Evolutionary conservation across 2,329 filamentous ascomycete species (phyloP).

Genomic region (Fusarium nurragi): DNA sequence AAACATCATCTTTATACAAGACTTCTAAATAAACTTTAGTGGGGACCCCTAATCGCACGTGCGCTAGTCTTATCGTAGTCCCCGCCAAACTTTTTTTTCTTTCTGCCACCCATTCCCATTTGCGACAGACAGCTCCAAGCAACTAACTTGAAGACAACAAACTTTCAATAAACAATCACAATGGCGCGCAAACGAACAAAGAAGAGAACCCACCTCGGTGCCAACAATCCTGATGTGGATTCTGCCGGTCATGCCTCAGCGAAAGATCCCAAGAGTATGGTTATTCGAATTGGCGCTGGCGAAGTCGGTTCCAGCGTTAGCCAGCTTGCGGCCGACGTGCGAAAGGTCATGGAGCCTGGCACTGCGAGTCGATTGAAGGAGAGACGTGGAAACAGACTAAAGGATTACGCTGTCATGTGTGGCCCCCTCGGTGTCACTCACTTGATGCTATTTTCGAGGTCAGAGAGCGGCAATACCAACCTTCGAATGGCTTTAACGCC

Average conservation of each 20-base stretch:
- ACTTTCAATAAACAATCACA: slow-evolving; percentile 21
- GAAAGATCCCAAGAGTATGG: slow-evolving; percentile 92
- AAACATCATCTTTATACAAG: slow-evolving; percentile 8
- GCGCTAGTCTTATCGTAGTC: slow-evolving; percentile 48
- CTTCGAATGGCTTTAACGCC: slow-evolving; percentile 87
- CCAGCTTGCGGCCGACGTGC: slow-evolving; percentile 90
- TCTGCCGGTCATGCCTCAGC: slow-evolving; percentile 69
- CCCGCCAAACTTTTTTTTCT: slow-evolving; percentile 51
- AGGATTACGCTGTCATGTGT: slow-evolving; percentile 95
- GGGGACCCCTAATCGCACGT: slow-evolving; percentile 45
- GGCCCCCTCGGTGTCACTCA: slow-evolving; percentile 94
- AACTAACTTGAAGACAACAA: slow-evolving; percentile 21
- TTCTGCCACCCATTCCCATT: slow-evolving; percentile 35
- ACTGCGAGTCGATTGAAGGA: slow-evolving; percentile 92
- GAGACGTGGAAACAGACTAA: slow-evolving; percentile 84
- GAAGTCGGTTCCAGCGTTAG: slow-evolving; percentile 92
- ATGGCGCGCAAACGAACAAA: slow-evolving; percentile 88
- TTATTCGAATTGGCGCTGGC: slow-evolving; percentile 94
- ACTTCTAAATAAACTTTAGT: slow-evolving; percentile 47
- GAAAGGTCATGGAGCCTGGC: slow-evolving; percentile 93
- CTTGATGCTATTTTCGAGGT: slow-evolving; percentile 91
- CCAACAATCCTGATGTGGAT: slow-evolving; percentile 67
- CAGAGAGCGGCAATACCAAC: slow-evolving; percentile 90
- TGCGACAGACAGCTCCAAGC: slow-evolving; percentile 27
- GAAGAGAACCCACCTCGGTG: slow-evolving; percentile 85